A percentile compares a stretch with the other conserved stretches of the same genome.
Evolutionary conservation across 163 green algal genomes (phyloP).

Genomic region (Prototheca wickerhamii): DNA sequence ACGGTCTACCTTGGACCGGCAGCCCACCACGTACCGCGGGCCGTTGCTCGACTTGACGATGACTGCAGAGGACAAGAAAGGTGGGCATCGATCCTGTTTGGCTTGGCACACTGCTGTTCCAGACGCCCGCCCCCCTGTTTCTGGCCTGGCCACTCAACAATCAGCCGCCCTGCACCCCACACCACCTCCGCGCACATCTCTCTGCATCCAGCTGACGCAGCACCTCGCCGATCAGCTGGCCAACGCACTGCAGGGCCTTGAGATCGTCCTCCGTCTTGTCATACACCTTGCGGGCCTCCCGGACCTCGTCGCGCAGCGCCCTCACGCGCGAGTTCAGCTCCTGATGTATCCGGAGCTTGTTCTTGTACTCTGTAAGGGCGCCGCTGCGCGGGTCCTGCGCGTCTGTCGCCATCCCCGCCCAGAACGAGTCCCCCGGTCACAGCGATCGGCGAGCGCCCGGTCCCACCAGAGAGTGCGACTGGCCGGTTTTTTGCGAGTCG

Average conservation of each 20-base stretch:
- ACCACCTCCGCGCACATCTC: constrained; percentile 65
- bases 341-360: constrained; percentile 24
- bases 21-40: constrained; percentile 96
- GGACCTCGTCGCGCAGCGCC: constrained; percentile 69
- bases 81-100: too few species aligned
- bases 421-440: background rate
- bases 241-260: constrained; percentile 96
- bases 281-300: constrained; percentile 81
- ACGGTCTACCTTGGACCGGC: constrained; percentile 94
- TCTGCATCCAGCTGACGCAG: constrained; percentile 96
- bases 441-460: background rate
- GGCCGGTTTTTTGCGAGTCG: too few species aligned
- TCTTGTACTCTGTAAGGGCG: constrained; percentile 23
- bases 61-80: constrained; percentile 50
- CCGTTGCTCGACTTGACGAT: constrained; percentile 99
- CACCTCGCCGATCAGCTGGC: constrained; percentile 99
- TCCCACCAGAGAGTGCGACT: too few species aligned
- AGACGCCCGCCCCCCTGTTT: background rate
- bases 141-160: background rate
- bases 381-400: constrained; percentile 2
- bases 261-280: constrained; percentile 99
- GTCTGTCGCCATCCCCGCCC: background rate
- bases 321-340: constrained; percentile 31
- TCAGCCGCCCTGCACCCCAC: background rate
- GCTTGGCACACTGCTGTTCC: too few species aligned